Evolutionary conservation across 371 early-diverging fungal genomes (phyloP), one percentile per base, ranked within the genome.

Genomic region (Blastocladiella emersonii): DNA sequence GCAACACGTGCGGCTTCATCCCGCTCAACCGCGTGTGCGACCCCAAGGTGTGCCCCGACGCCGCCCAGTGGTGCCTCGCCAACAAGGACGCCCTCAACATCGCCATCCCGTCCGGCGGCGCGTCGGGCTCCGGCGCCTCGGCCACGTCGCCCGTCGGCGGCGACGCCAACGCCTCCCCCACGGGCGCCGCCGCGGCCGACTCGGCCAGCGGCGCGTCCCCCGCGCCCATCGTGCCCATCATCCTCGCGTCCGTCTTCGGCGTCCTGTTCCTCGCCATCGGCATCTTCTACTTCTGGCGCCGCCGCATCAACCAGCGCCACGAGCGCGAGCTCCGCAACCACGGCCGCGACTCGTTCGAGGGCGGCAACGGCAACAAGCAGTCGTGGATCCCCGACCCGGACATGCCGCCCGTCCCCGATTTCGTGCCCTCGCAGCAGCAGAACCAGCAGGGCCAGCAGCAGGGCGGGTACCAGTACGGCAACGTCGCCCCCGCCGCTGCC

Each of bases 261-360:
- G 35, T 59, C 25, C 12, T 37, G 7, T 32, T 59, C 32, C 27
- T 37, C n/a, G 30, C 32, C 32, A 27, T 59, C 30, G 21, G 8
- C 37, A 39, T 25, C 2, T 15, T 59, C 36, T 59, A 59, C 59
- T 15, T 59, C 15, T 59, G 59, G 59, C 53, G 53, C 15, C 23
- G 53, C 21, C 53, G 53, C 17, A 30, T 51, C 30, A 23, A 30
- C 53, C 37, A 37, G 37, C 37, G 43, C 13, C 44, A 25, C 44
- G 41, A 51, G 53, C 30, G 30, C 17, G 15, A 30, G 30, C 10
- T 30, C 3, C 10, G 10, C 32, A 19, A 51, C 30, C 27, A 23
- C 53, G 30, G 7, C 30, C 1, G 7, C 25, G 48, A 23, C 19
- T 1, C 19, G 12, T 53, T 15, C 7, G 7, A 30, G 34, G 30